Evolutionary conservation across 805 yeast species (phyloP).

Genomic region (Wickerhamiella allomyrinae): DNA sequence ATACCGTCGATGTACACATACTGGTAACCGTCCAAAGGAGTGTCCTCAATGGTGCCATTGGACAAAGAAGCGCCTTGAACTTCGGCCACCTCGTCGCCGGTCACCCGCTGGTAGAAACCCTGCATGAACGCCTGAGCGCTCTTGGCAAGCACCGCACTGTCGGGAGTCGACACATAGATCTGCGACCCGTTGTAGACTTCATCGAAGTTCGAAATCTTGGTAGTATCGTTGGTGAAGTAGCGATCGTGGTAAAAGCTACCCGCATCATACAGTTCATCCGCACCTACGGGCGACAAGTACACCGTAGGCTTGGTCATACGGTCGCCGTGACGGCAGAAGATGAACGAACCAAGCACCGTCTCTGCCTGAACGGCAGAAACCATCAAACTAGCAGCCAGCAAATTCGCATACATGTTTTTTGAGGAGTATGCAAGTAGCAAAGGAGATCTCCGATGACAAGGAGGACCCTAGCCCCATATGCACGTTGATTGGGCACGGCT

Average conservation of each 20-base stretch:
- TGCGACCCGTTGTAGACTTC: conserved; percentile 27
- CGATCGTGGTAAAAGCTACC: conserved; percentile 32
- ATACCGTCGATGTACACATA: conserved; percentile 30
- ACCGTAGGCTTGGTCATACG: conserved; percentile 34
- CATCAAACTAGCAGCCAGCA: neutral
- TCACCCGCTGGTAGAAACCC: conserved; percentile 34
- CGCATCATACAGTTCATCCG: conserved; percentile 25
- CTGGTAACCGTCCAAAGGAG: conserved; percentile 34
- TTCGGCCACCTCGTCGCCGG: conserved; percentile 16
- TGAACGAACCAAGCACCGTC: conserved; percentile 28
- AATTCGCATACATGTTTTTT: neutral
- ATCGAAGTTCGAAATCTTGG: conserved; percentile 16
- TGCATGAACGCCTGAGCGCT: conserved; percentile 34
- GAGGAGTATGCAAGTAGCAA: no score
- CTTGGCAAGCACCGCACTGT: conserved; percentile 27
- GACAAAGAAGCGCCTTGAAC: conserved; percentile 22
- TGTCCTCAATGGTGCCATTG: conserved; percentile 28
- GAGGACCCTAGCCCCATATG: no score
- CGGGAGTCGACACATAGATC: conserved; percentile 27
- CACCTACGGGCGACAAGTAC: conserved; percentile 33
- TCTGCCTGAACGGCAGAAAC: conserved; percentile 8
- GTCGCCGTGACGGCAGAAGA: conserved; percentile 38
- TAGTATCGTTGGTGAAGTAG: conserved; percentile 24
- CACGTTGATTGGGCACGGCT: no score
- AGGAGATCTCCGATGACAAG: no score